These are phyloP conservation scores for Coffea humblotiana DNA, from an alignment of 305 asterid genomes.

Conservation along the genomic window DNA sequence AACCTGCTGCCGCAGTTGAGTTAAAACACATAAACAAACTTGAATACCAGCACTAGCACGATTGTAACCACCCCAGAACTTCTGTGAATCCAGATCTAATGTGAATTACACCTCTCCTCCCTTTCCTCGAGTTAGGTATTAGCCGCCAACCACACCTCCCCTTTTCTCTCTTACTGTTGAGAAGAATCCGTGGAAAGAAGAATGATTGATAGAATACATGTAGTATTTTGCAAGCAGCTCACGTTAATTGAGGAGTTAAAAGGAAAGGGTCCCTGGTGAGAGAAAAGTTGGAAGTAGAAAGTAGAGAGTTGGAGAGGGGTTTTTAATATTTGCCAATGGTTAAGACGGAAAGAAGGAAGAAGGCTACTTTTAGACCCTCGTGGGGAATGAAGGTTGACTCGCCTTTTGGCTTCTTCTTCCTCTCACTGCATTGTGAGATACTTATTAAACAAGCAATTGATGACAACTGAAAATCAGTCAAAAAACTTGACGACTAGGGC, in stretches of 20 bases:
- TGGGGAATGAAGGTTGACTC: slow-evolving; percentile 41
- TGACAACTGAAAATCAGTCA: too few species aligned
- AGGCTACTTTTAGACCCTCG: slow-evolving; percentile 31
- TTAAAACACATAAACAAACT: not conserved
- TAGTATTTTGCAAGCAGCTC: slow-evolving; percentile 5
- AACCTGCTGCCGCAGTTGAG: slow-evolving; percentile 5
- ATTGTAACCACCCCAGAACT: not conserved
- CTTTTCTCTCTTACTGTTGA: slow-evolving; percentile 11
- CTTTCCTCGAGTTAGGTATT: slow-evolving; percentile 23
- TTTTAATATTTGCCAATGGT: not conserved
- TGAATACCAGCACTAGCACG: not conserved
- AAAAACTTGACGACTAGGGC: not conserved
- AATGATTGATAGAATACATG: not conserved
- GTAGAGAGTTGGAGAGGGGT: slow-evolving; percentile 6
- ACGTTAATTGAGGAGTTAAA: not conserved
- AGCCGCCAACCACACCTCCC: slow-evolving; percentile 33
- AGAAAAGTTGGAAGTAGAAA: slow-evolving; percentile 3
- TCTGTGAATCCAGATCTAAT: slow-evolving; percentile 45
- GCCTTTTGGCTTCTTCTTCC: slow-evolving; percentile 11
- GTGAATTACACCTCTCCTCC: slow-evolving; percentile 25
- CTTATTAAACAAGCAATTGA: too few species aligned
- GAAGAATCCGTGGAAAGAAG: slow-evolving; percentile 13
- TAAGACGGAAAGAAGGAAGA: not conserved
- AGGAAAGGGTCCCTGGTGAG: not conserved
- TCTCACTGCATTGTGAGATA: too few species aligned